Base-by-base conservation (phyloP, 352 stramenopile genomes). In the Phytophthora pistaciae region DNA sequence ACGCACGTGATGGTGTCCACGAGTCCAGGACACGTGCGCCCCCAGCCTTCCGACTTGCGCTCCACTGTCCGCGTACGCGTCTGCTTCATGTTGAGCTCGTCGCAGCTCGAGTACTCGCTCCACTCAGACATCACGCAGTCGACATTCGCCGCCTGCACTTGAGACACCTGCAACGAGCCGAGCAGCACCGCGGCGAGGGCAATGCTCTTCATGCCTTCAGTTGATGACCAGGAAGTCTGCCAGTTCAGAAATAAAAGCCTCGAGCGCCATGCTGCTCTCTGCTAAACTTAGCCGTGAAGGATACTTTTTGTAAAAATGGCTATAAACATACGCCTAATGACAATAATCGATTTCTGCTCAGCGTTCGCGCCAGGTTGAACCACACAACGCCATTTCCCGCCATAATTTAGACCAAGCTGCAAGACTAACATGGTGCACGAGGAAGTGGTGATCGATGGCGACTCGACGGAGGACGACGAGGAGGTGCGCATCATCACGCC, bases 371-470 rank as follows among this genome's bases (percentile, higher is more conserved):
- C 29, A 33, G 18, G 20, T 61, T 61, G 20, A 44, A 57, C 53
- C 57, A 56, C 8, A 27, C 40, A 48, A 48, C 11, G 36, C 5
- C 5, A 36, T 29, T 68, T 52, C 58, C 58, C 66, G 66, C 66
- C 66, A 69, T 53, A 69, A 25, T 31, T 38, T n/a, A 6, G 56
- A 23, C 20, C 2, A 40, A 40, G 25, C 25, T 27, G 1, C 25
- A 27, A 27, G 25, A 27, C 25, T 27, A n/a, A n/a, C 25, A 76
- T 76, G 68, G 48, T 56, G 56, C 79, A 70, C 20, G 75, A 90
- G 29, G 84, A 94, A 80, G 83, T 92, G 63, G 75, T 91, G 72
- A 94, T 92, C 71, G 85, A 94, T 38, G 81, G 77, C 55, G 82
- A 94, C 64, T 90, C 83, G 52, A 83, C 82, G 3, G 77, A 91